Conservation (phyloP, 1,139 yeast genomes). For the Yamadazyma jaroonii region DNA sequence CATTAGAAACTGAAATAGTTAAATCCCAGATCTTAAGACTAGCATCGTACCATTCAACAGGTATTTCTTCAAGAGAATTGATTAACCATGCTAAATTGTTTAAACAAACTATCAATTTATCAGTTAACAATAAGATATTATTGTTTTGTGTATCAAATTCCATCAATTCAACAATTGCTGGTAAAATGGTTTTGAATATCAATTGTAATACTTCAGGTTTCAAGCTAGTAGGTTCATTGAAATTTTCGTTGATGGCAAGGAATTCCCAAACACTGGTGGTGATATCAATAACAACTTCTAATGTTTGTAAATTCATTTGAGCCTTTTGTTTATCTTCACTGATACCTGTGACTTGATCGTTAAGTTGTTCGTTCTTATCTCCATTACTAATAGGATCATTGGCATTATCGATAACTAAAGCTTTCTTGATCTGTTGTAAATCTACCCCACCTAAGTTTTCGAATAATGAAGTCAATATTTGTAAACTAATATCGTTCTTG, state of each 20-base stretch:
- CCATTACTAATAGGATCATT: slow-evolving; percentile 25
- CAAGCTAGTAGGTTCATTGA: slow-evolving; percentile 21
- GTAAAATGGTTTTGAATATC: slow-evolving; percentile 32
- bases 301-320: slow-evolving; percentile 54
- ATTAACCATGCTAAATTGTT: slow-evolving; percentile 68
- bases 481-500: slow-evolving; percentile 20
- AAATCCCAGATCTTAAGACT: slow-evolving; percentile 38
- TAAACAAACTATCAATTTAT: slow-evolving; percentile 60
- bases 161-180: slow-evolving; percentile 40
- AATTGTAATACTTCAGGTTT: slow-evolving; percentile 22
- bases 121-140: slow-evolving; percentile 34
- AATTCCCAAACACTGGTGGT: slow-evolving; percentile 74
- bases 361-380: slow-evolving; percentile 27
- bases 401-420: slow-evolving; percentile 39
- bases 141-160: slow-evolving; percentile 26
- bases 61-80: slow-evolving; percentile 29
- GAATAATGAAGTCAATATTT: slow-evolving; percentile 25
- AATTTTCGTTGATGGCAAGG: slow-evolving; percentile 29
- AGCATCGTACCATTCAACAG: slow-evolving; percentile 34
- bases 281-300: slow-evolving; percentile 72
- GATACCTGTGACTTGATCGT: slow-evolving; percentile 24
- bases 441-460: slow-evolving; percentile 38
- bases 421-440: slow-evolving; percentile 34
- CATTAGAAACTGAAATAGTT: slow-evolving; percentile 15
- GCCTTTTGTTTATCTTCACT: slow-evolving; percentile 41